These are phyloP conservation scores for Perkinsus olseni DNA, from an alignment of 169 alveolate genomes.

Conservation along the genomic window DNA sequence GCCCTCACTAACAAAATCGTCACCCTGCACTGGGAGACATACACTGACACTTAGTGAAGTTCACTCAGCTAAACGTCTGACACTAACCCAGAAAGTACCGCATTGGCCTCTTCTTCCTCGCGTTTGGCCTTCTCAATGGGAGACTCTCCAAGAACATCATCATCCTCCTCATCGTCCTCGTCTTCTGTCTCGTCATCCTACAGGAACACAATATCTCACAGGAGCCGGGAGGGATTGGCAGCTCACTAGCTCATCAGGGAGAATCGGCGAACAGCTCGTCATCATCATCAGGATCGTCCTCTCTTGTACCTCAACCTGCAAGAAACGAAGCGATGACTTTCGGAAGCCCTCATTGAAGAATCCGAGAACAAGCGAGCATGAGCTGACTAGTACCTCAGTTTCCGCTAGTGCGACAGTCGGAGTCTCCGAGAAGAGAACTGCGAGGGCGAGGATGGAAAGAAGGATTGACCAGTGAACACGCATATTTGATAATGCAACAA, in stretches of 20 bases:
- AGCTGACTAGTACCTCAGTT: background rate
- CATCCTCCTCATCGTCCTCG: background rate
- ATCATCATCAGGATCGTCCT: background rate
- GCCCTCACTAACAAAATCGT: no score
- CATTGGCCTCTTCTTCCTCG: background rate
- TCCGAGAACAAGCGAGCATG: background rate
- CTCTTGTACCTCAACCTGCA: background rate
- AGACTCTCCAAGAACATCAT: background rate
- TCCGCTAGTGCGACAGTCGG: background rate
- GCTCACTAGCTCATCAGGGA: background rate
- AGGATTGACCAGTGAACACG: background rate
- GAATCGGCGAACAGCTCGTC: background rate
- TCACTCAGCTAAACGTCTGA: no score
- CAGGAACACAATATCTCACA: background rate
- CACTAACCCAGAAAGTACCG: background rate
- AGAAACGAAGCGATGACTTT: background rate
- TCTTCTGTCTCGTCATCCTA: background rate
- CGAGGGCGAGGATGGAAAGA: background rate
- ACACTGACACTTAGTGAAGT: no score
- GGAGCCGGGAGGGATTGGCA: background rate
- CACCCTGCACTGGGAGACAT: no score
- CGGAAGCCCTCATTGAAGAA: no score
- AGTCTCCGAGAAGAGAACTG: background rate
- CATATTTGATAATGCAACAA: background rate
- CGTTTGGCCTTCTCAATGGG: background rate